These are phyloP conservation scores for Zygotorulaspora florentina DNA, from an alignment of 805 yeast genomes.

Conservation along the genomic window DNA sequence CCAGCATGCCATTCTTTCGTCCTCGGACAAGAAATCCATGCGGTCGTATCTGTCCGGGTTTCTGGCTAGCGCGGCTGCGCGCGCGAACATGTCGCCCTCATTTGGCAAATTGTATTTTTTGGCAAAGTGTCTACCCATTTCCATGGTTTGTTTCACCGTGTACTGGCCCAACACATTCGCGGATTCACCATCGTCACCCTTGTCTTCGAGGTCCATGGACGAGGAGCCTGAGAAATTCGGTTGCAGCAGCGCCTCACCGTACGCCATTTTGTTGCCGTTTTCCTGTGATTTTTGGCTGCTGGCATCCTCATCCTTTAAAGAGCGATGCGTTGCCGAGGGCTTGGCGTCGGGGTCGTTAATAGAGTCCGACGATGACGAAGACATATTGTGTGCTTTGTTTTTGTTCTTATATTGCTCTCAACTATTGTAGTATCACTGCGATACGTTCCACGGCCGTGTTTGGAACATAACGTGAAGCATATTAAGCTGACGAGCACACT, in stretches of 20 bases:
- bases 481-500: neutral
- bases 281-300: neutral
- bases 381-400: neutral
- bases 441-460: no score
- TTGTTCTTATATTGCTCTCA: neutral
- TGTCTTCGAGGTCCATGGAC: slow-evolving; percentile 7
- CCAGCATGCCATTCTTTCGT: slow-evolving; percentile 49
- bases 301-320: neutral
- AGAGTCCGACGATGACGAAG: slow-evolving; percentile 2
- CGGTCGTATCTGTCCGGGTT: slow-evolving; percentile 53
- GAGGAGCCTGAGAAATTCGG: slow-evolving; percentile 6
- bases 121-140: slow-evolving; percentile 68
- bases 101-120: slow-evolving; percentile 43
- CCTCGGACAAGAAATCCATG: slow-evolving; percentile 52
- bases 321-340: slow-evolving; percentile 2
- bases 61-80: slow-evolving; percentile 66
- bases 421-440: no score
- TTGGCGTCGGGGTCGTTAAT: slow-evolving; percentile 5
- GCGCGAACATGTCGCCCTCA: slow-evolving; percentile 55
- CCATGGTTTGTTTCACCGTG: slow-evolving; percentile 58
- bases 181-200: slow-evolving; percentile 4
- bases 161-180: slow-evolving; percentile 52
- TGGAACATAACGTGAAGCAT: neutral
- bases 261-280: neutral
- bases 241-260: slow-evolving; percentile 2